phyloP scores from a whole-genome alignment of 768 basidiomycete genomes.

The Multifurca ochricompacta region DNA sequence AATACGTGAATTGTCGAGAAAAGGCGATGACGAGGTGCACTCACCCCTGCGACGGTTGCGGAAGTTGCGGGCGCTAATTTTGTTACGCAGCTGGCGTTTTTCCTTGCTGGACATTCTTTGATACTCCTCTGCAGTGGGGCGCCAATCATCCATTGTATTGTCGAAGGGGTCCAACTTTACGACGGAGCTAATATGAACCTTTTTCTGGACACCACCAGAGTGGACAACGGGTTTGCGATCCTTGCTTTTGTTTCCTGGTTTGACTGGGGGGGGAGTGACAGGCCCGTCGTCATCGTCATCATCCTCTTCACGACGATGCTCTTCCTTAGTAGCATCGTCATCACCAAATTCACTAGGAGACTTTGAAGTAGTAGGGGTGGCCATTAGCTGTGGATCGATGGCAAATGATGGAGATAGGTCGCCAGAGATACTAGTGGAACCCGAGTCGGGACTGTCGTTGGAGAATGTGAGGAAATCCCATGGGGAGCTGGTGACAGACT shows the following conservation, averaged over 20 bases:
- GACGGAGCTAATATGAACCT: conserved; percentile 30
- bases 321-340: conserved; percentile 29
- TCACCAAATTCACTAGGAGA: conserved; percentile 35
- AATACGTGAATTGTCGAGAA: background rate
- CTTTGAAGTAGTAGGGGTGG: conserved; percentile 46
- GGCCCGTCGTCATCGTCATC: conserved; percentile 29
- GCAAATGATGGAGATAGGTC: conserved; percentile 31
- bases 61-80: conserved; percentile 94
- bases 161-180: conserved; percentile 40
- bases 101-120: conserved; percentile 93
- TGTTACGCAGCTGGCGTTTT: conserved; percentile 93
- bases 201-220: conserved; percentile 68
- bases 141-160: conserved; percentile 68
- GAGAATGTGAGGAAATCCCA: conserved; percentile 36
- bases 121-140: conserved; percentile 87
- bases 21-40: conserved; percentile 15
- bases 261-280: conserved; percentile 26
- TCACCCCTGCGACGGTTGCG: conserved; percentile 88
- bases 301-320: conserved; percentile 29
- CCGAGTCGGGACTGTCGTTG: conserved; percentile 26
- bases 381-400: conserved; percentile 76
- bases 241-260: conserved; percentile 38
- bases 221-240: conserved; percentile 61
- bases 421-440: conserved; percentile 10
- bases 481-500: conserved; percentile 25